phyloP scores from a whole-genome alignment of 257 asterid species.

The Solanum paucissectum region DNA sequence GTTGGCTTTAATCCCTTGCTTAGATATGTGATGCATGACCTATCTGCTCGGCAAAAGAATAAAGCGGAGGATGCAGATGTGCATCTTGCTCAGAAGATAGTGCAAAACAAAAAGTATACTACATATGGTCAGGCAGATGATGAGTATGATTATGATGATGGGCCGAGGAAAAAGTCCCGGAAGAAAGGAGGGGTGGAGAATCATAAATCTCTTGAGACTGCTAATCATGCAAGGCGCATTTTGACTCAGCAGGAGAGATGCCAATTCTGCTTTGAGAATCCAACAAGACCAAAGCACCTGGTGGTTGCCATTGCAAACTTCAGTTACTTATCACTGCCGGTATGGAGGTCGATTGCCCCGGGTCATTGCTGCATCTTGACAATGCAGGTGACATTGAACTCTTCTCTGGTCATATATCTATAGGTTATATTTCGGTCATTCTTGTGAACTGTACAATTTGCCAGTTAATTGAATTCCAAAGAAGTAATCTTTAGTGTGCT shows the following conservation, averaged over 20 bases:
- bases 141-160: conserved; percentile 87
- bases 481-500: neutral
- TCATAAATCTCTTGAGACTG: conserved; percentile 32
- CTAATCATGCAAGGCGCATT: conserved; percentile 45
- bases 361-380: conserved; percentile 91
- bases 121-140: conserved; percentile 69
- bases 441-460: neutral
- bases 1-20: neutral
- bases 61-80: conserved; percentile 78
- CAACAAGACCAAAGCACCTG: conserved; percentile 82
- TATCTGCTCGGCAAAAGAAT: conserved; percentile 49
- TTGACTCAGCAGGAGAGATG: conserved; percentile 86
- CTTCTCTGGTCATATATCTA: neutral
- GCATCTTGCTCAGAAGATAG: conserved; percentile 73
- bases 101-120: conserved; percentile 49
- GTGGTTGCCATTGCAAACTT: conserved; percentile 76
- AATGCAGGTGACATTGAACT: conserved; percentile 47
- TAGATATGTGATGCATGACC: conserved; percentile 62
- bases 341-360: conserved; percentile 58
- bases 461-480: neutral
- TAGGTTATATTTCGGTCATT: neutral
- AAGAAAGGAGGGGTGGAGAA: conserved; percentile 44
- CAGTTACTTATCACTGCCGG: conserved; percentile 71
- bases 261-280: conserved; percentile 81
- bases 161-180: conserved; percentile 54